phyloP scores from a whole-genome alignment of 2,329 filamentous ascomycete genomes.

The Ophiocordyceps camponoti-rufipedis region DNA sequence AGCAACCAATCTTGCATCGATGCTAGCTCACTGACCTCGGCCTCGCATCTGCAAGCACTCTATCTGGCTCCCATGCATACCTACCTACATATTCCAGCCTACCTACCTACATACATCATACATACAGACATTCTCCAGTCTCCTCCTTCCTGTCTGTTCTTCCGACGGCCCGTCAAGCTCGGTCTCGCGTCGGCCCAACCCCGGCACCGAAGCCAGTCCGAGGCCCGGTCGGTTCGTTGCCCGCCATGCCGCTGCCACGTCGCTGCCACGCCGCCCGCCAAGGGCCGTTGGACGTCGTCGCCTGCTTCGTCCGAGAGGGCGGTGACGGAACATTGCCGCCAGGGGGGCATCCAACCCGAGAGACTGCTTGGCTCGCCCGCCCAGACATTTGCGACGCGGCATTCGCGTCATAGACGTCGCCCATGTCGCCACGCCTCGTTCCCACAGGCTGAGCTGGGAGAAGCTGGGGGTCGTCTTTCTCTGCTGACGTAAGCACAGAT shows the following conservation, averaged over 20 bases:
- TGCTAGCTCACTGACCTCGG: too few relatives aligned
- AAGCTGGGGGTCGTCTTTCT: background rate
- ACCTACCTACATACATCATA: too few relatives aligned
- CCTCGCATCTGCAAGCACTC: too few relatives aligned
- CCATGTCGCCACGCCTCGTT: background rate
- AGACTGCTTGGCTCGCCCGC: background rate
- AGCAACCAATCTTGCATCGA: background rate
- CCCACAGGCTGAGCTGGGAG: background rate
- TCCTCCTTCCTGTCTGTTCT: background rate
- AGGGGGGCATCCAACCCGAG: background rate
- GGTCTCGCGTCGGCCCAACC: too few relatives aligned
- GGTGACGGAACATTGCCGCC: background rate
- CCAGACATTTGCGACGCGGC: background rate
- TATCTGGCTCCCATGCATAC: too few relatives aligned
- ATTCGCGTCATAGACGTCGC: background rate
- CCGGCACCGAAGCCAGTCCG: too few relatives aligned
- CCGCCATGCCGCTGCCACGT: background rate
- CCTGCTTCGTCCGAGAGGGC: background rate
- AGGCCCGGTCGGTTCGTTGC: too few relatives aligned
- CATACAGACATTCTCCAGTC: too few relatives aligned
- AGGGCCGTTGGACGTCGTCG: background rate
- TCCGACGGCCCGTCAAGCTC: background rate
- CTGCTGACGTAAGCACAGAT: background rate
- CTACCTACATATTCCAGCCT: too few relatives aligned
- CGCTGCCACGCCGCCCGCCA: background rate